These are phyloP conservation scores for Lablab purpureus DNA, from an alignment of 306 rosid species.

Conservation along the genomic window DNA sequence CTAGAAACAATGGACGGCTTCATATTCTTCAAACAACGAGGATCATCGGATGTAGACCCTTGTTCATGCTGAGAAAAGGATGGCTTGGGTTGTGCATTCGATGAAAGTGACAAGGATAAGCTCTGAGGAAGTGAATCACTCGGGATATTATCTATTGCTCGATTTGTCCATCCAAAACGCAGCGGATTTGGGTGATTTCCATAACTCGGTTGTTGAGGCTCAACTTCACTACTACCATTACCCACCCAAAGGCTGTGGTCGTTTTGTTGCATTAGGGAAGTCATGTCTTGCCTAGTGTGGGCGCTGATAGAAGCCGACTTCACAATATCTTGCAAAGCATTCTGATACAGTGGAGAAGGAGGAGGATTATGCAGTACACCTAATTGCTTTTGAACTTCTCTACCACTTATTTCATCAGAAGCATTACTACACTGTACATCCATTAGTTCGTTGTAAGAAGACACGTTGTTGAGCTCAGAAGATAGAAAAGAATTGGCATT, in stretches of 20 bases:
- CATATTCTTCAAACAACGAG: constrained; percentile 41
- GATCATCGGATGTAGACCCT: constrained; percentile 48
- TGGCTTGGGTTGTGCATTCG: constrained; percentile 61
- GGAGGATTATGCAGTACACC: constrained; percentile 49
- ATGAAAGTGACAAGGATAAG: constrained; percentile 81
- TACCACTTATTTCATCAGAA: background rate
- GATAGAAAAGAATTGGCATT: constrained; percentile 39
- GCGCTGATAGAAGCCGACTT: constrained; percentile 53
- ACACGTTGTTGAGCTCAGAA: constrained; percentile 43
- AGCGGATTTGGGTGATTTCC: constrained; percentile 52
- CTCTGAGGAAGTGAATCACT: constrained; percentile 74
- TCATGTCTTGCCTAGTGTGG: constrained; percentile 46
- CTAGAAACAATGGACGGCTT: constrained; percentile 60
- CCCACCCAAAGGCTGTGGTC: constrained; percentile 47
- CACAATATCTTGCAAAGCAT: constrained; percentile 62
- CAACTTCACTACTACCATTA: constrained; percentile 52
- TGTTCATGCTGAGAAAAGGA: constrained; percentile 52
- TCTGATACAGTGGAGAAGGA: constrained; percentile 51
- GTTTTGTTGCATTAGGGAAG: constrained; percentile 44
- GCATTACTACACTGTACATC: constrained; percentile 32
- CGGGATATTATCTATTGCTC: constrained; percentile 21
- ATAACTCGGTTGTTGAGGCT: constrained; percentile 52
- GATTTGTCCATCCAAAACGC: constrained; percentile 58
- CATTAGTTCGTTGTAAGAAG: constrained; percentile 45
- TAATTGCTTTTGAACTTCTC: constrained; percentile 48